Conservation (phyloP, 2,329 filamentous ascomycete species). For the Gnomoniopsis smithogilvyi region DNA sequence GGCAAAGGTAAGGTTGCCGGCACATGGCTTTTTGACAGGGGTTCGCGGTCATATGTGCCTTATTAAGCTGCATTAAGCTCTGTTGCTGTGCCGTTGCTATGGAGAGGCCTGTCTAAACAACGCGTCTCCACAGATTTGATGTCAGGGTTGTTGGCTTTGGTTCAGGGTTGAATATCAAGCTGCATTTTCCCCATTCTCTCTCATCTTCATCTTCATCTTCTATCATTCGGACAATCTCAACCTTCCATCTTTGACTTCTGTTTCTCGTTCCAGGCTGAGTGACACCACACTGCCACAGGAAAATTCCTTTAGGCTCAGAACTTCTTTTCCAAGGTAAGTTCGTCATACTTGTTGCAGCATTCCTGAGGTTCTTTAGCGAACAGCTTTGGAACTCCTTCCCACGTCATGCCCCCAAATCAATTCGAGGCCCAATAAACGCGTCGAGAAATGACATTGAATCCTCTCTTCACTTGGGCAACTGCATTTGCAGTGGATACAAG, state of each 20-base stretch:
- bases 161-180: neutral
- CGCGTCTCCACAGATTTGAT: conserved; percentile 6
- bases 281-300: no score
- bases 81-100: conserved; percentile 11
- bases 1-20: neutral
- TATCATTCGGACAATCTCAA: neutral
- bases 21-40: neutral
- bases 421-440: neutral
- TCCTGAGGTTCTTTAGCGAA: neutral
- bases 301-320: no score
- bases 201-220: neutral
- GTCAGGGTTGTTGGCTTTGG: neutral
- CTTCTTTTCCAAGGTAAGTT: neutral
- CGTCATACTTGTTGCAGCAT: neutral
- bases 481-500: neutral
- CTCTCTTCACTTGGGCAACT: neutral
- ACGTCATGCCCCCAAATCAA: neutral
- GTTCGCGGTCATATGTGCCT: neutral
- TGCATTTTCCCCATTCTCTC: neutral
- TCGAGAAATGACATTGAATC: neutral
- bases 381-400: neutral
- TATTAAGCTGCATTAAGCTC: neutral
- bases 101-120: conserved; percentile 1
- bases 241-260: neutral
- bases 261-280: neutral